Evolutionary conservation across 768 basidiomycete species (phyloP).

Genomic region (Calocybe cyanea): DNA sequence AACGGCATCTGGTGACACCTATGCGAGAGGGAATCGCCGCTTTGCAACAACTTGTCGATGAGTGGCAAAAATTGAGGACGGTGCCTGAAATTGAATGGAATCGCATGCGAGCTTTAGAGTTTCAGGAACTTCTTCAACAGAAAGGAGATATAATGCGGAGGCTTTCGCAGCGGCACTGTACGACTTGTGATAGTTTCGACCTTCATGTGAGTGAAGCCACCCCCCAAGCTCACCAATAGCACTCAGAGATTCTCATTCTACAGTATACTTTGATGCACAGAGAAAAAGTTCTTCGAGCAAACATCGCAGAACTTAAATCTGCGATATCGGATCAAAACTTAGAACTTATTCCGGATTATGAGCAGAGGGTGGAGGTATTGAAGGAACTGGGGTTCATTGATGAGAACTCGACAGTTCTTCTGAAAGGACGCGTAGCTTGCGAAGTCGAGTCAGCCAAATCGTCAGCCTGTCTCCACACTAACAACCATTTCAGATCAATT

Average conservation of each 20-base stretch:
- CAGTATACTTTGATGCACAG: slow-evolving; percentile 79
- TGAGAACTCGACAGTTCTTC: slow-evolving; percentile 89
- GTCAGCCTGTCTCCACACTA: background rate
- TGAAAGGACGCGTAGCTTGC: slow-evolving; percentile 97
- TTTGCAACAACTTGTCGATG: slow-evolving; percentile 47
- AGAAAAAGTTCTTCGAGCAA: slow-evolving; percentile 67
- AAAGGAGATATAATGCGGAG: slow-evolving; percentile 48
- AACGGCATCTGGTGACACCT: slow-evolving; percentile 55
- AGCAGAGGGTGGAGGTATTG: slow-evolving; percentile 87
- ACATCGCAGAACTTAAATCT: slow-evolving; percentile 74
- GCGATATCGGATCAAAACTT: slow-evolving; percentile 95
- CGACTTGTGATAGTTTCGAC: slow-evolving; percentile 62
- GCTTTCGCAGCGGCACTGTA: slow-evolving; percentile 45
- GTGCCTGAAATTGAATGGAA: slow-evolving; percentile 85
- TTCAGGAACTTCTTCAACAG: slow-evolving; percentile 74
- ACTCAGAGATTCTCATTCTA: slow-evolving; percentile 1
- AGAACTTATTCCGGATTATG: slow-evolving; percentile 95
- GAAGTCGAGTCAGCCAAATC: slow-evolving; percentile 54
- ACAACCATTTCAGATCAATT: slow-evolving; percentile 74
- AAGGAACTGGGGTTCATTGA: slow-evolving; percentile 92
- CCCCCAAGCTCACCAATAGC: background rate
- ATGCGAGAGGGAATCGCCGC: slow-evolving; percentile 55
- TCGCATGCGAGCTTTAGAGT: slow-evolving; percentile 80
- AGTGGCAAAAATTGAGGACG: slow-evolving; percentile 46
- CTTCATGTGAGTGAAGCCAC: slow-evolving; percentile 58